Evolutionary conservation across 805 yeast species (phyloP).

Genomic region (Diddensiella santjacobensis): DNA sequence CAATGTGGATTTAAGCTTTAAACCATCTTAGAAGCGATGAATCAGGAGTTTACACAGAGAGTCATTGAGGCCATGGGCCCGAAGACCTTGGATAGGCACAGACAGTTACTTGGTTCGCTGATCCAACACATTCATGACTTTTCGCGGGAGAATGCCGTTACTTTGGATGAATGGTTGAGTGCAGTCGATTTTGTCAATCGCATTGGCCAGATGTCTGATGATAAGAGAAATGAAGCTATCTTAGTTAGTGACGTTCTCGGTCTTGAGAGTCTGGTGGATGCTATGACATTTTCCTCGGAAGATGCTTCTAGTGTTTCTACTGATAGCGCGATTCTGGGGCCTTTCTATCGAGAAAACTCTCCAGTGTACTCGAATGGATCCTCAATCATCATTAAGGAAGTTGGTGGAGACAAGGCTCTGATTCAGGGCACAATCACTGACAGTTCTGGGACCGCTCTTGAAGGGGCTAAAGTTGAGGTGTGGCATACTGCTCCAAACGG

Average conservation of each 20-base stretch:
- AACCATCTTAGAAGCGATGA: background rate
- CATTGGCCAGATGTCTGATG: slow-evolving; percentile 36
- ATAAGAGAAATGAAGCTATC: slow-evolving; percentile 34
- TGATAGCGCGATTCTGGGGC: slow-evolving; percentile 35
- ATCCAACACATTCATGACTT: slow-evolving; percentile 38
- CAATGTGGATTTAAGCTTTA: background rate
- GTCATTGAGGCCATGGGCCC: slow-evolving; percentile 12
- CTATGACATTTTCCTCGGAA: slow-evolving; percentile 21
- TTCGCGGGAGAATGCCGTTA: slow-evolving; percentile 34
- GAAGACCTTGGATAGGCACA: slow-evolving; percentile 11
- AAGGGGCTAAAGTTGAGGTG: slow-evolving; percentile 33
- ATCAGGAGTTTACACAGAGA: slow-evolving; percentile 6
- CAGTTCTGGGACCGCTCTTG: slow-evolving; percentile 30
- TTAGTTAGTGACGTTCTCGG: slow-evolving; percentile 38
- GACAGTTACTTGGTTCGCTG: slow-evolving; percentile 19
- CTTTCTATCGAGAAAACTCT: slow-evolving; percentile 35
- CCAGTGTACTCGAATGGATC: slow-evolving; percentile 33
- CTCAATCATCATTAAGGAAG: slow-evolving; percentile 34
- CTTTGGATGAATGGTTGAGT: slow-evolving; percentile 37
- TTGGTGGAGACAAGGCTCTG: slow-evolving; percentile 32
- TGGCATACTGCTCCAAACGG: slow-evolving; percentile 41
- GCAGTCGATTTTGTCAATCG: slow-evolving; percentile 34
- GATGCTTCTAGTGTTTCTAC: slow-evolving; percentile 22
- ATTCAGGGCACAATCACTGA: slow-evolving; percentile 32
- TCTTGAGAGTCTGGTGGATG: slow-evolving; percentile 35